phyloP scores from a whole-genome alignment of 179 eudicot genomes.

The Sideroxylon spinosum region DNA sequence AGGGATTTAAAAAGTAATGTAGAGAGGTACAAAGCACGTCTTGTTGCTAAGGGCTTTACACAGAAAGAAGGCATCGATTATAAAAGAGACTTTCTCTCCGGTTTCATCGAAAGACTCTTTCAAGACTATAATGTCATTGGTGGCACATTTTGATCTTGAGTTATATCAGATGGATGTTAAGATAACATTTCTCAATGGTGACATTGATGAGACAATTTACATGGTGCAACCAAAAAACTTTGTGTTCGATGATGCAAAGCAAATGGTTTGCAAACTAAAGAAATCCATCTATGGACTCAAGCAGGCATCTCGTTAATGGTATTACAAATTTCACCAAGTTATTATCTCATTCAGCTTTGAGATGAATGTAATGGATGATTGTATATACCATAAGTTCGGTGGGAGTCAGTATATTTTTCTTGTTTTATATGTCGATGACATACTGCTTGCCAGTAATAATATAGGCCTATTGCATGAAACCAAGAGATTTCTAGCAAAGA shows the following conservation, averaged over 20 bases:
- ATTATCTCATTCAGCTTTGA: slow-evolving; percentile 7
- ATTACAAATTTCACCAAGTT: neutral
- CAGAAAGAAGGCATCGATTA: too few relatives aligned
- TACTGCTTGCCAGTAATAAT: neutral
- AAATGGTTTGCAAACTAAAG: neutral
- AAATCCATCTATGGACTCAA: neutral
- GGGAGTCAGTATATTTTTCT: slow-evolving; percentile 14
- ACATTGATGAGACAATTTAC: neutral
- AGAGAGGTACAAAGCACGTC: too few relatives aligned
- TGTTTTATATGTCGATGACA: slow-evolving; percentile 16
- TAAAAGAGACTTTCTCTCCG: too few relatives aligned
- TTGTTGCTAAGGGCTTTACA: too few relatives aligned
- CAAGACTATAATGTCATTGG: too few relatives aligned
- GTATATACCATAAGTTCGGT: slow-evolving; percentile 12
- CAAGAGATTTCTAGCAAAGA: neutral
- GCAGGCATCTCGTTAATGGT: neutral
- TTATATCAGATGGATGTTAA: slow-evolving; percentile 1
- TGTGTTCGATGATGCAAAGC: neutral
- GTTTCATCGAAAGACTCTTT: too few relatives aligned
- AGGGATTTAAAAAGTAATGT: too few relatives aligned
- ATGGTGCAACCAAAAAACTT: neutral
- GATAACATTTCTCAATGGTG: neutral
- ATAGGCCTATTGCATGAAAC: slow-evolving; percentile 9
- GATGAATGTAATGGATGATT: neutral
- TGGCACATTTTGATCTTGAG: neutral